Base-by-base conservation (phyloP, 495 filamentous ascomycete genomes). In the Penicillium steckii region DNA sequence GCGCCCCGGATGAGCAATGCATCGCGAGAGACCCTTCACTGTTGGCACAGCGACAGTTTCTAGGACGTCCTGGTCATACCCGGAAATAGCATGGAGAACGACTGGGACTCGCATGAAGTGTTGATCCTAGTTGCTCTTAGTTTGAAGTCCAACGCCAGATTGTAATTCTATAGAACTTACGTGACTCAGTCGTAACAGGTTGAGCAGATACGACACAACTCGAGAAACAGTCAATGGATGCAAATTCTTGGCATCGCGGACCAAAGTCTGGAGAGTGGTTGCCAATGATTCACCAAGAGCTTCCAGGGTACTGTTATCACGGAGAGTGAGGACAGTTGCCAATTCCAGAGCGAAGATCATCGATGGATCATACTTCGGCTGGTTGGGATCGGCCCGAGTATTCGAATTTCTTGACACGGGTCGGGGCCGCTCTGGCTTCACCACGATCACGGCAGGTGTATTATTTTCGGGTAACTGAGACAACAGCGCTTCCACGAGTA, bases 101-200 rank as follows among this genome's bases (percentile, higher is more conserved):
- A 97, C 86, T n/a, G 94, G 95, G 1, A 91, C 86, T 29, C 91
- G 86, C 59, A 97, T 83, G 62, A 95, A 95, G 48, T 91, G 88
- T 60, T 94, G 87, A 46, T 96, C 86, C 88, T 91, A 52, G n/a
- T 27, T 9, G 54, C 76, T 38, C 81, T 78, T 35, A 81, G 73
- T 61, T 15, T 42, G 22, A 24, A 19, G n/a, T 43, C n/a, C n/a
- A 27, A 24, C 8, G 18, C 12, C 7, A 7, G 38, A 19, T 37
- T 32, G n/a, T 9, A 15, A 17, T 18, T 13, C n/a, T 37, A 41
- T 21, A 19, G 8, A 41, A 13, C 86, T 71, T 80, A 94, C 91
- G 71, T 96, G 91, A 71, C 90, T 93, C 18, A 89, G 82, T 51
- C 91, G 85, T 21, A 99, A 77, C 24, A 97, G 73, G 47, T 81